phyloP scores from a whole-genome alignment of 2,329 filamentous ascomycete species.

The Colletotrichum australisinense region DNA sequence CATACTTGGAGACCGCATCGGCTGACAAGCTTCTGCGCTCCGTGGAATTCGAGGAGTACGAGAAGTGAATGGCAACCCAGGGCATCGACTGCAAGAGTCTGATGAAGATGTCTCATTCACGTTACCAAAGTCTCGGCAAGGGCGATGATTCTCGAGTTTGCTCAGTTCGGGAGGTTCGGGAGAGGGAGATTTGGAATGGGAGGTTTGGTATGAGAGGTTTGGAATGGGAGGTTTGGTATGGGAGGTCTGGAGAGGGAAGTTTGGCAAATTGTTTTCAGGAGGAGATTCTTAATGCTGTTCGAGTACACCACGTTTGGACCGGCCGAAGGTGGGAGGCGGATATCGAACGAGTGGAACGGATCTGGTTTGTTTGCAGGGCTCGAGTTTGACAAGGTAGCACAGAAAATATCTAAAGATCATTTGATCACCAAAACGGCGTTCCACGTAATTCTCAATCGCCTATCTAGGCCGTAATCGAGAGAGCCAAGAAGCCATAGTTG shows the following conservation, averaged over 20 bases:
- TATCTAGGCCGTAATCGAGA: background rate
- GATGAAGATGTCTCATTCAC: background rate
- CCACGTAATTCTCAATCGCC: background rate
- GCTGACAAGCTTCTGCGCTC: constrained; percentile 15
- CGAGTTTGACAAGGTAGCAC: background rate
- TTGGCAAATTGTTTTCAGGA: background rate
- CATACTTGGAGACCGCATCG: background rate
- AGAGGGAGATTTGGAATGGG: background rate
- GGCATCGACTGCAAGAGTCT: background rate
- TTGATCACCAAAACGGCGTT: constrained; percentile 7
- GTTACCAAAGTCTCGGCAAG: background rate
- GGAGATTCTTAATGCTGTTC: constrained; percentile 4
- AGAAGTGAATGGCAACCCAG: background rate
- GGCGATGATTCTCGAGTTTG: background rate
- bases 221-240: too few species aligned
- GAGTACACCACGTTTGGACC: background rate
- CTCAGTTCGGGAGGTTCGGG: background rate
- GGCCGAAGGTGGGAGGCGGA: background rate
- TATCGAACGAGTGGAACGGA: background rate
- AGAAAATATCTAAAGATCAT: constrained; percentile 22
- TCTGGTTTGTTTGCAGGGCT: background rate
- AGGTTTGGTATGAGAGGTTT: too few species aligned
- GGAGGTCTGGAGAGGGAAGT: background rate
- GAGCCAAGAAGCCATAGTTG: background rate
- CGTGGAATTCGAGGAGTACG: constrained; percentile 24